Conservation (phyloP, 495 filamentous ascomycete genomes). For the Aspergillus carlsbadensis region DNA sequence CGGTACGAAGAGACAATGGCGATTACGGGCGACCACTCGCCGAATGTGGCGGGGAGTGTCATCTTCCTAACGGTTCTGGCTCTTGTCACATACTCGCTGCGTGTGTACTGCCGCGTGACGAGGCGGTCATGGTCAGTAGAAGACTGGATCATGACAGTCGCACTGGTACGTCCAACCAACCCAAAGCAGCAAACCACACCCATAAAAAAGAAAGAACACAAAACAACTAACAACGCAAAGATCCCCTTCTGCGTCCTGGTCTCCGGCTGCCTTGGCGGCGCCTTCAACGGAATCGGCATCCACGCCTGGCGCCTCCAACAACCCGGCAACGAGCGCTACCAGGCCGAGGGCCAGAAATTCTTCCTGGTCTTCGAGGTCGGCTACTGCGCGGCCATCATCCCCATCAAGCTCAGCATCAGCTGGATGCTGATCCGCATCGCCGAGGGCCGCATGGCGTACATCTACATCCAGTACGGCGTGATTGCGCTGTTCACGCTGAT, state of each 20-base stretch:
- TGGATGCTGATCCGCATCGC: slow-evolving; percentile 30
- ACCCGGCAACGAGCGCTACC: slow-evolving; percentile 21
- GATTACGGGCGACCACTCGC: slow-evolving; percentile 22
- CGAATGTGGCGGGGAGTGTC: slow-evolving; percentile 19
- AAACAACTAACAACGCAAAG: no score
- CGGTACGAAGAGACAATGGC: no score
- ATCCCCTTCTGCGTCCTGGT: slow-evolving; percentile 23
- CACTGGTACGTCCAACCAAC: slow-evolving; percentile 14
- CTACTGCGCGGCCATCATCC: slow-evolving; percentile 29
- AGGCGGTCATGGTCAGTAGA: slow-evolving; percentile 23
- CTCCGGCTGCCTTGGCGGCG: slow-evolving; percentile 22
- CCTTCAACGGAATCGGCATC: slow-evolving; percentile 27
- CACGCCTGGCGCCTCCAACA: slow-evolving; percentile 10
- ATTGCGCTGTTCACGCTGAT: slow-evolving; percentile 20
- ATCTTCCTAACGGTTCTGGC: slow-evolving; percentile 22
- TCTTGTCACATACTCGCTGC: slow-evolving; percentile 18
- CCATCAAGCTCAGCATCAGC: slow-evolving; percentile 30
- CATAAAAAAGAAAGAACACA: slow-evolving; percentile 15
- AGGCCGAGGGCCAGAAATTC: slow-evolving; percentile 21
- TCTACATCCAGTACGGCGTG: slow-evolving; percentile 22
- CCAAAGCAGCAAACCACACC: not conserved
- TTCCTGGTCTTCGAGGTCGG: slow-evolving; percentile 30
- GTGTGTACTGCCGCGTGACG: slow-evolving; percentile 21
- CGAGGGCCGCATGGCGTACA: slow-evolving; percentile 21
- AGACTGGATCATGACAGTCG: slow-evolving; percentile 29